Evolutionary conservation across 179 eudicot species (phyloP), one percentile per base, ranked within the genome.

Genomic region (Corrigiola litoralis): DNA sequence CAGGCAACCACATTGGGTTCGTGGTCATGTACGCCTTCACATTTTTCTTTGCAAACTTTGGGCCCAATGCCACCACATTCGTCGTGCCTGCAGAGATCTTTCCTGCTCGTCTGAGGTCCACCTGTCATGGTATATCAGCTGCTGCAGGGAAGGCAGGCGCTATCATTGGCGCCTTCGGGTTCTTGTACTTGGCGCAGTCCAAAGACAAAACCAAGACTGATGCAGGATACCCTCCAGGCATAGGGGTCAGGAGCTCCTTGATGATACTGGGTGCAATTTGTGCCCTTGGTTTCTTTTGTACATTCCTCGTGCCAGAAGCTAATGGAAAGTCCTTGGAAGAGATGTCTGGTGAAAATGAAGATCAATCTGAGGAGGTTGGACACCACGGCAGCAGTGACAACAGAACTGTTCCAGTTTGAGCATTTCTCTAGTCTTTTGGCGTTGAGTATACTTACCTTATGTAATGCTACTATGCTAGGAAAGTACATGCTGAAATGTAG

Each of bases 131-230:
- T 1, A 60, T 69, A 0, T 69, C 72, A 0, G n/a, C 72, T 3
- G 72, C 72, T 6, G 66, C 72, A 27, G 72, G 72, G n/a, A 69
- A 69, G 63, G 72, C 72, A 0, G 72, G 72, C 2, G 72, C 72
- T 17, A 69, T 69, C 0, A 7, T 69, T 14, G 72, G 72, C 0
- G 72, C 72, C 4, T 69, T 69, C 44, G 72, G 72, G 59, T 69
- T 69, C 60, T 40, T 69, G 20, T 69, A 69, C 72, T 29, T 60
- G 25, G 66, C 72, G 1, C 72, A 69, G 25, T 18, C 47, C 32
- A 29, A 41, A 2, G 72, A 69, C 14, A 13, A 24, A 16, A n/a
- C 66, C 0, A 60, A 69, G 58, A 42, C 42, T 0, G 72, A 69
- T 37, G 72, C 72, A 28, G 72, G 72, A 23, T 69, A 69, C 28